Evolutionary conservation across 352 stramenopile species (phyloP).

Genomic region (Globisporangium rhizosaccharum): DNA sequence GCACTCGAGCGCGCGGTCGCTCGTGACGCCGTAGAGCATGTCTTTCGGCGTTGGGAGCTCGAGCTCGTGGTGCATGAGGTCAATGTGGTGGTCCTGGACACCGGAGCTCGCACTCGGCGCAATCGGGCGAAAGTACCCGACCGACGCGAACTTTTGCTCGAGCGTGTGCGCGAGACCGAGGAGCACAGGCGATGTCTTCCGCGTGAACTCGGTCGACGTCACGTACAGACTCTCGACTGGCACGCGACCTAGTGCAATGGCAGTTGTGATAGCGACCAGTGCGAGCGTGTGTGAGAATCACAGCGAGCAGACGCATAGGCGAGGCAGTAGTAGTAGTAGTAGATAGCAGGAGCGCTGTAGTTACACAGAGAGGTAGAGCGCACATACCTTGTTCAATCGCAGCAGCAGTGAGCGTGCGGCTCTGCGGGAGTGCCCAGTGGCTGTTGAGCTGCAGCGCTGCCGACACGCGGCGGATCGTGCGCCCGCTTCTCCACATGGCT

Average conservation of each 20-base stretch:
- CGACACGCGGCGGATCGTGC: conserved; percentile 15
- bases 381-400: conserved; percentile 24
- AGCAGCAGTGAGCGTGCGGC: conserved; percentile 27
- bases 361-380: background rate
- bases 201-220: conserved; percentile 57
- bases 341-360: background rate
- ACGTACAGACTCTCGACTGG: conserved; percentile 62
- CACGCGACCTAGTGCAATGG: conserved; percentile 12
- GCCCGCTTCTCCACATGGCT: conserved; percentile 12
- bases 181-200: conserved; percentile 65
- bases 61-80: conserved; percentile 60
- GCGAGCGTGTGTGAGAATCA: background rate
- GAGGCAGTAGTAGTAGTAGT: too few species aligned
- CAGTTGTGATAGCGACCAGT: background rate
- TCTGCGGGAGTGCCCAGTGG: conserved; percentile 7
- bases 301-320: too few species aligned
- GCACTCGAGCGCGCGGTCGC: conserved; percentile 38
- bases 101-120: conserved; percentile 27
- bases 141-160: conserved; percentile 64
- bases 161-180: conserved; percentile 60
- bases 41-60: conserved; percentile 35
- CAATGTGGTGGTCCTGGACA: conserved; percentile 58
- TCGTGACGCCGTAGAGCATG: conserved; percentile 57
- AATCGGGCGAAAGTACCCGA: conserved; percentile 80
- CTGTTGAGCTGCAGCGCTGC: conserved; percentile 5